Conservation (phyloP, 2,329 filamentous ascomycete genomes). For the Tolypocladium album region DNA sequence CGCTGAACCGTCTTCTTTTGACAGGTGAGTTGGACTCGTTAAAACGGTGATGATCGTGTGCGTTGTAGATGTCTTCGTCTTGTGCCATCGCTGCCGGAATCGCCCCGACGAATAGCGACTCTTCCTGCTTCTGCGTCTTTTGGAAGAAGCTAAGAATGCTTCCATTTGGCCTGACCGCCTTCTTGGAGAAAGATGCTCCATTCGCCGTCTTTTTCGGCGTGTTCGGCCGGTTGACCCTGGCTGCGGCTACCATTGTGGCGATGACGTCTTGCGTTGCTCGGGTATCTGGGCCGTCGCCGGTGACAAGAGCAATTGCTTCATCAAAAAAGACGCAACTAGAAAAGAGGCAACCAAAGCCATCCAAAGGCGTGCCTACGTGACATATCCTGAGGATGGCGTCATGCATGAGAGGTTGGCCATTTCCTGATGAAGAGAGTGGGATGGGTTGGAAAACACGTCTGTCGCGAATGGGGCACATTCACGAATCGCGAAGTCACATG, state of each 20-base stretch:
- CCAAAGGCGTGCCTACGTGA: not conserved
- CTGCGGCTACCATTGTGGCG: constrained; percentile 21
- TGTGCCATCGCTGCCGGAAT: constrained; percentile 7
- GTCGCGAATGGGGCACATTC: constrained; percentile 5
- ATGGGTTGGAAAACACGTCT: not conserved
- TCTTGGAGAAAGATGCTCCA: constrained; percentile 16
- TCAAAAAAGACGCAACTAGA: not conserved
- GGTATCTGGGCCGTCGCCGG: not conserved
- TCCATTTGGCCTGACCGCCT: constrained; percentile 37
- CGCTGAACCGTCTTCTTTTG: constrained; percentile 18
- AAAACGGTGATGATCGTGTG: constrained; percentile 15
- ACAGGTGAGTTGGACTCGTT: constrained; percentile 22
- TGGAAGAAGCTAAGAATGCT: constrained; percentile 70
- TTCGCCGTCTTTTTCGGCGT: constrained; percentile 20
- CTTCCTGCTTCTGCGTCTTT: constrained; percentile 50
- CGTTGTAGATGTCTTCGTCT: constrained; percentile 17
- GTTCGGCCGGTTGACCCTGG: constrained; percentile 19
- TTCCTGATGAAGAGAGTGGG: not conserved
- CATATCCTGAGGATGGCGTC: not conserved
- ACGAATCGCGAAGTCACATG: constrained; percentile 22
- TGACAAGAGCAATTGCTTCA: not conserved
- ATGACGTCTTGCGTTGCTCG: not conserved
- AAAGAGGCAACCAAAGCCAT: not conserved
- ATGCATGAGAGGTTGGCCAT: not conserved
- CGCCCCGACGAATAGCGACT: constrained; percentile 43